Conservation (phyloP, 2,329 filamentous ascomycete species). For the Neofusicoccum kwambonambiense region DNA sequence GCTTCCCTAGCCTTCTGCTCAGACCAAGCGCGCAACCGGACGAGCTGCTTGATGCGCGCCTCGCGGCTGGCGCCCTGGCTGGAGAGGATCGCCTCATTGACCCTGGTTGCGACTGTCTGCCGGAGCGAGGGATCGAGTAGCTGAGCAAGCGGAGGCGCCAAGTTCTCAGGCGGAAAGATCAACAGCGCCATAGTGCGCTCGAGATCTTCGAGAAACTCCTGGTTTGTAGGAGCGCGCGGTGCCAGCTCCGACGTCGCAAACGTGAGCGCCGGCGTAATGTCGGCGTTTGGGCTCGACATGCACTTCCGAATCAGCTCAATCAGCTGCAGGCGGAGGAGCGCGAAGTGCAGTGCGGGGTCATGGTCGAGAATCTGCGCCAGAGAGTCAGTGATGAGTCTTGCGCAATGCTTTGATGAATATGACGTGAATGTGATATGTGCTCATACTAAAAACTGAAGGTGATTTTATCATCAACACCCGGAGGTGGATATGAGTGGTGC, state of each 20-base stretch:
- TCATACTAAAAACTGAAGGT: constrained; percentile 89
- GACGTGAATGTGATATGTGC: constrained; percentile 37
- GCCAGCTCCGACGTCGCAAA: constrained; percentile 88
- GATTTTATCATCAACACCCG: constrained; percentile 80
- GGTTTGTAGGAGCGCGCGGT: constrained; percentile 78
- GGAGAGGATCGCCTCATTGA: constrained; percentile 84
- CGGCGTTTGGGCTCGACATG: constrained; percentile 62
- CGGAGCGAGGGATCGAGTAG: constrained; percentile 78
- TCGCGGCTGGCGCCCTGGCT: constrained; percentile 72
- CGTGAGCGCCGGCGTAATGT: constrained; percentile 76
- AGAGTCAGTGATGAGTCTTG: constrained; percentile 25
- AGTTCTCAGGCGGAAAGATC: constrained; percentile 78
- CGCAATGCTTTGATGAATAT: neutral
- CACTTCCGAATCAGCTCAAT: constrained; percentile 87
- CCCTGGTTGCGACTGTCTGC: constrained; percentile 77
- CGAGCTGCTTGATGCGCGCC: constrained; percentile 76
- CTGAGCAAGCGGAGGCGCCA: constrained; percentile 72
- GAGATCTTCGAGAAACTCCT: constrained; percentile 78
- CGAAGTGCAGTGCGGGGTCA: constrained; percentile 82
- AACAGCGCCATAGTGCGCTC: constrained; percentile 92
- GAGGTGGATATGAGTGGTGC: constrained; percentile 97
- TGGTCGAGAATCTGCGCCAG: constrained; percentile 74
- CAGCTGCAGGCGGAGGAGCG: constrained; percentile 83
- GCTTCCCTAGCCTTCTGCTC: constrained; percentile 60
- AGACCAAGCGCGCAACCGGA: constrained; percentile 81